Base-by-base conservation (phyloP, 345 rosid species). In the Heritiera fomes region DNA sequence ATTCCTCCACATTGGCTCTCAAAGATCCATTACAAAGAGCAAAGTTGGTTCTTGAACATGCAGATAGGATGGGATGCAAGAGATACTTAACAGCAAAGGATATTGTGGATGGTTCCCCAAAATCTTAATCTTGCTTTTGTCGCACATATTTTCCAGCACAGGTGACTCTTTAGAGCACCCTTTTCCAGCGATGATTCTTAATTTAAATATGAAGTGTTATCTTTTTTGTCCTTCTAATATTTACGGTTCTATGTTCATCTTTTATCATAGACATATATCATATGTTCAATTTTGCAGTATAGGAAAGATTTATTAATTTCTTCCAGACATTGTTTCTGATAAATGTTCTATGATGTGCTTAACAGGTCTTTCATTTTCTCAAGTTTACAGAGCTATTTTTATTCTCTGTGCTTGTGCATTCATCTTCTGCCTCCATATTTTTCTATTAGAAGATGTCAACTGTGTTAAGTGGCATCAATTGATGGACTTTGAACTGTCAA, bases 41-140 rank as follows among this genome's bases (percentile, higher is more conserved):
- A 23, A 96, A 88, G 76, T 81, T 85, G 77, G 95, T 94, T 83
- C 98, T 96, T 80, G 98, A 92, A 80, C 98, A 96, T 85, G 97
- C 99, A 67, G 99, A 94, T 64, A 90, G 87, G 84, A 96, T 96
- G 99, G 99, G 97, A 49, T 94, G 99, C 83, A 91, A 89, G 81
- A 92, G 98, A 92, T 96, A 96, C 85, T 86, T 96, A 79, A 96
- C 99, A 8, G 94, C 97, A 0, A 96, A 90, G 64, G 99, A 96
- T 83, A 94, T 96, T 41, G 91, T 96, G 71, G 99, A 96, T 80
- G 99, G 97, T 60, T 96, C 98, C 77, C 97, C 94, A 7, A 23
- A 96, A 96, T 87, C 98, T 96, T 73, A 96, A 96, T 82, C 98
- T 96, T 77, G 98, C 99, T 77, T 96, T 96, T 80, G 98, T 92